These are phyloP conservation scores for Aspergillus oerlinghausenensis DNA, from an alignment of 2,329 filamentous ascomycete genomes.

Conservation along the genomic window DNA sequence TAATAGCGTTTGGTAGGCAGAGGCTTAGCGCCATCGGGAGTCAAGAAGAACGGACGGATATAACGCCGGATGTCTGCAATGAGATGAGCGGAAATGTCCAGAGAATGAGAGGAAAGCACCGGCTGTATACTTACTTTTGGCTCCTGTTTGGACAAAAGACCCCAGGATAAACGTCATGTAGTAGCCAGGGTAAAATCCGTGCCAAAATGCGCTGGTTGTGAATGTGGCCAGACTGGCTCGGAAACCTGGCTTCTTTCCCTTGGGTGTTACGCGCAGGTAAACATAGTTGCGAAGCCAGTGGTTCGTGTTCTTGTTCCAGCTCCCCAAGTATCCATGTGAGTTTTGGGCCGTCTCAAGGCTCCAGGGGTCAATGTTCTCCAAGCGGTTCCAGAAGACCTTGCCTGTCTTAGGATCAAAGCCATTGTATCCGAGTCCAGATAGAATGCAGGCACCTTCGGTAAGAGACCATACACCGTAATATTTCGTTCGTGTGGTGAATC, in stretches of 20 bases:
- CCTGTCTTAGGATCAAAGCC: slow-evolving; percentile 81
- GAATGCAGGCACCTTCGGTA: slow-evolving; percentile 89
- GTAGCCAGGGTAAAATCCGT: slow-evolving; percentile 96
- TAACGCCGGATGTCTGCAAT: slow-evolving; percentile 76
- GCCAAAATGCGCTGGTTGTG: slow-evolving; percentile 91
- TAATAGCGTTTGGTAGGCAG: slow-evolving; percentile 77
- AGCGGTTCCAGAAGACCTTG: slow-evolving; percentile 80
- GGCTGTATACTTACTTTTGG: slow-evolving; percentile 68
- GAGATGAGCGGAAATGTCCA: slow-evolving; percentile 13
- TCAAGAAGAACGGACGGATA: slow-evolving; percentile 87
- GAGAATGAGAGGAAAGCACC: not conserved
- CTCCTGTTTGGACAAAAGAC: slow-evolving; percentile 84
- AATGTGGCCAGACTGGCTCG: slow-evolving; percentile 92
- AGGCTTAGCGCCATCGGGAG: slow-evolving; percentile 65
- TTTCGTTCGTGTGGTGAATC: slow-evolving; percentile 76
- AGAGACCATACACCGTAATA: slow-evolving; percentile 96
- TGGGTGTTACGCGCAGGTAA: slow-evolving; percentile 89
- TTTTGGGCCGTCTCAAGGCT: slow-evolving; percentile 89
- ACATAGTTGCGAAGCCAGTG: slow-evolving; percentile 94
- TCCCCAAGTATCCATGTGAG: slow-evolving; percentile 81
- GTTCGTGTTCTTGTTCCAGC: slow-evolving; percentile 99
- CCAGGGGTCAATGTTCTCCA: slow-evolving; percentile 84
- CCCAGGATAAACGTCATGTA: slow-evolving; percentile 87
- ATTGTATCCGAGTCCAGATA: slow-evolving; percentile 90
- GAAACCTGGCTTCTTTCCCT: slow-evolving; percentile 94